phyloP scores from a whole-genome alignment of 2,329 filamentous ascomycete species.

The Drechslera avenae region DNA sequence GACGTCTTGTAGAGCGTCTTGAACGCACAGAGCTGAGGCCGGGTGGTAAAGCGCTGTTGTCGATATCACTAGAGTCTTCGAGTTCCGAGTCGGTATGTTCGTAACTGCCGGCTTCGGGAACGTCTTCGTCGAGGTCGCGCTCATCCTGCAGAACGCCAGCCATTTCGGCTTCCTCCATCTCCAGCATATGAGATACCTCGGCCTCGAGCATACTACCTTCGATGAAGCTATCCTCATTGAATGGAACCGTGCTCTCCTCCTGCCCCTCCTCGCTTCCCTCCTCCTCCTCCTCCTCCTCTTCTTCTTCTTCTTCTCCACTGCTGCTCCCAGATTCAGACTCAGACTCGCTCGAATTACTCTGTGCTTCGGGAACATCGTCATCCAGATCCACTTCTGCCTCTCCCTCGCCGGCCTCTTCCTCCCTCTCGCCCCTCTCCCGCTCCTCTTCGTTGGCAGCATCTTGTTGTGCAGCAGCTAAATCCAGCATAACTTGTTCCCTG shows the following conservation, averaged over 20 bases:
- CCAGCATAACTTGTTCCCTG: conserved; percentile 71
- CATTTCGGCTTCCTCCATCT: conserved; percentile 55
- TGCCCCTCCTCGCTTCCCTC: conserved; percentile 29
- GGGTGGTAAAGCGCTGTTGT: conserved; percentile 19
- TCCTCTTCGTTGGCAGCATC: conserved; percentile 45
- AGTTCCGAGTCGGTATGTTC: conserved; percentile 61
- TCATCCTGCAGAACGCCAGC: conserved; percentile 55
- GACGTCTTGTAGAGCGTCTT: conserved; percentile 26
- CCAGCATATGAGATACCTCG: conserved; percentile 47
- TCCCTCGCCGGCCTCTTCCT: conserved; percentile 34
- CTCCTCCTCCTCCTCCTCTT: conserved; percentile 11
- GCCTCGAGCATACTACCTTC: conserved; percentile 52
- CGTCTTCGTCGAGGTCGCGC: conserved; percentile 56
- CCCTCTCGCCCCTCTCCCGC: conserved; percentile 51
- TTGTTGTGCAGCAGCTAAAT: conserved; percentile 68
- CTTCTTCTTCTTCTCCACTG: conserved; percentile 15
- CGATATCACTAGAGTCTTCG: conserved; percentile 47
- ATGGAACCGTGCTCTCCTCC: conserved; percentile 48
- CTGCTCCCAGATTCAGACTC: conserved; percentile 44
- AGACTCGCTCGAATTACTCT: conserved; percentile 34
- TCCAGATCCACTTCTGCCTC: conserved; percentile 46
- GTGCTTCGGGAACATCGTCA: conserved; percentile 48
- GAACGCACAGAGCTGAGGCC: conserved; percentile 28
- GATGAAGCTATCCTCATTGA: conserved; percentile 56
- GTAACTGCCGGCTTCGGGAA: conserved; percentile 60